A percentile compares a stretch with the other conserved stretches of the same genome.
These are phyloP conservation scores for Saccharomycopsis selenospora DNA, from an alignment of 805 yeast species.

Conservation along the genomic window DNA sequence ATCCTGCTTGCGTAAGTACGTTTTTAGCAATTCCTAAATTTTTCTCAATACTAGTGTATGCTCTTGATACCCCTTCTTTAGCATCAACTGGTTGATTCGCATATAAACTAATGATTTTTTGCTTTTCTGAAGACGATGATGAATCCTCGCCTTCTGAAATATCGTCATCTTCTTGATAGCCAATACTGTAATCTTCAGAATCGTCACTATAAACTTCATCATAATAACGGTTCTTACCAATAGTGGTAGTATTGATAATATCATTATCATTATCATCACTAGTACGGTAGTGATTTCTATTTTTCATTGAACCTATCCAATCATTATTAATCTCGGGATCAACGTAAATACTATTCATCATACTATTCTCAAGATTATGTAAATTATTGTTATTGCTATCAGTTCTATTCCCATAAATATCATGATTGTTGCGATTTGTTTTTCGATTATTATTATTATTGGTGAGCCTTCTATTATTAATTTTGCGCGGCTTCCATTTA, in stretches of 20 bases:
- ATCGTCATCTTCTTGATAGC: conserved; percentile 19
- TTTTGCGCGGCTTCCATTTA: no score
- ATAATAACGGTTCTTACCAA: conserved; percentile 11
- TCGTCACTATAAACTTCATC: conserved; percentile 22
- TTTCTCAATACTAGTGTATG: conserved; percentile 62
- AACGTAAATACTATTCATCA: not conserved
- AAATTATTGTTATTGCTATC: not conserved
- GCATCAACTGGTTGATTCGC: conserved; percentile 74
- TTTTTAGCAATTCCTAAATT: conserved; percentile 63
- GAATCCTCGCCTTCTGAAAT: conserved; percentile 23
- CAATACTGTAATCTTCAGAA: conserved; percentile 24
- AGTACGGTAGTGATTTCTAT: not conserved
- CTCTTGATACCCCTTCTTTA: conserved; percentile 66
- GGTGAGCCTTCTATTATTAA: no score
- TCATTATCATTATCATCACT: not conserved
- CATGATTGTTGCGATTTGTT: no score
- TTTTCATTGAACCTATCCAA: not conserved
- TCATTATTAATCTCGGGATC: not conserved
- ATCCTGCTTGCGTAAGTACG: conserved; percentile 52
- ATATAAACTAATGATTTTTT: conserved; percentile 56
- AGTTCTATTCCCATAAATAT: not conserved
- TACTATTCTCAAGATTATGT: not conserved
- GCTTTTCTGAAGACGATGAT: conserved; percentile 25
- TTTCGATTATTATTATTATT: no score
- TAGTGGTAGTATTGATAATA: no score